Conservation (phyloP, 192 early-diverging fungal genomes). For the Gaertneriomyces semiglobifer region DNA sequence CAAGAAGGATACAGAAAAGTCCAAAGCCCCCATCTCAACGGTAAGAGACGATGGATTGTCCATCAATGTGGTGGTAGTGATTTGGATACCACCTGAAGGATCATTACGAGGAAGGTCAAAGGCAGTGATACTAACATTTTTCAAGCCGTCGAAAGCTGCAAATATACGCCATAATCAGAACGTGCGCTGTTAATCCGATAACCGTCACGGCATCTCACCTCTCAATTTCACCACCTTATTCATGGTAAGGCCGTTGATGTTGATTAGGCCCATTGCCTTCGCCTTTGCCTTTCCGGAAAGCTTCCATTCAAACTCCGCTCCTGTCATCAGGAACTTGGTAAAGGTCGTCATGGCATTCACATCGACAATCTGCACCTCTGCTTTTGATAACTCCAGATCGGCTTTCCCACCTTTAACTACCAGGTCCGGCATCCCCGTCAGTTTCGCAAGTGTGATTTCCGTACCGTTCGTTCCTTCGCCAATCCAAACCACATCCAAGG, state of each 20-base stretch:
- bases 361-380: constrained; percentile 1
- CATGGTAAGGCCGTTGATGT: constrained; percentile 6
- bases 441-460: not conserved
- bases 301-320: not conserved
- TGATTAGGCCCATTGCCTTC: not conserved
- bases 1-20: constrained; percentile 9
- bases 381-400: not conserved
- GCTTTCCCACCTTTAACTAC: constrained; percentile 1
- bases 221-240: not conserved
- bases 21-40: constrained; percentile 22
- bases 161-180: not conserved
- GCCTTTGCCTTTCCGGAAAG: not conserved
- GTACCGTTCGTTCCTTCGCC: not conserved
- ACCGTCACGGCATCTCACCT: not conserved
- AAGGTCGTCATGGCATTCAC: constrained; percentile 1
- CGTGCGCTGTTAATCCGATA: no score
- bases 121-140: constrained; percentile 15
- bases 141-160: constrained; percentile 22
- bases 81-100: constrained; percentile 20
- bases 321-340: not conserved
- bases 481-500: not conserved
- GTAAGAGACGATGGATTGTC: constrained; percentile 26
- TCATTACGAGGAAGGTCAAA: constrained; percentile 29
- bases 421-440: not conserved
- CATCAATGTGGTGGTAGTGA: constrained; percentile 16